Evolutionary conservation across 768 basidiomycete species (phyloP).

Genomic region (Tricholoma saponaceum): DNA sequence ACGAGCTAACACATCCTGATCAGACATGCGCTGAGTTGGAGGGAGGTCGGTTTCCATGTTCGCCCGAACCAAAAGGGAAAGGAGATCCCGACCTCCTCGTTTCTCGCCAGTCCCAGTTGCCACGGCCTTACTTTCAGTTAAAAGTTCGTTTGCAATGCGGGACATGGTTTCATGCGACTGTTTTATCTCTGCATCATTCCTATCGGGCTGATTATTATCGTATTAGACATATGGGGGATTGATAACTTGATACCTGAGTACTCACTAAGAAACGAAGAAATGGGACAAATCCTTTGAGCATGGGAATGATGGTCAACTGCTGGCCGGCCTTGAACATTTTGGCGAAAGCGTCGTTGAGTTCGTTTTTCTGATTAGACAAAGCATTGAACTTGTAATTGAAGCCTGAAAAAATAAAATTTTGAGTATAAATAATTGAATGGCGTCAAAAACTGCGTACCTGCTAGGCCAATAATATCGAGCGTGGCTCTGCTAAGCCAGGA

Average conservation of each 20-base stretch:
- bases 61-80: slow-evolving; percentile 41
- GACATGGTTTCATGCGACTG: slow-evolving; percentile 29
- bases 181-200: slow-evolving; percentile 10
- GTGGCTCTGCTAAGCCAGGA: slow-evolving; percentile 65
- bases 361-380: slow-evolving; percentile 28
- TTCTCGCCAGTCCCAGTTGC: slow-evolving; percentile 1
- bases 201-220: slow-evolving; percentile 8
- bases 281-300: slow-evolving; percentile 27
- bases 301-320: slow-evolving; percentile 21
- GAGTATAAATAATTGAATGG: slow-evolving; percentile 5
- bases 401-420: slow-evolving; percentile 13
- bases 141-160: slow-evolving; percentile 36
- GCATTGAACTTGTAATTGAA: slow-evolving; percentile 26
- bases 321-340: slow-evolving; percentile 37
- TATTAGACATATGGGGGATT: background rate
- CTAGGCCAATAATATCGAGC: slow-evolving; percentile 74
- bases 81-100: slow-evolving; percentile 36
- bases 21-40: slow-evolving; percentile 15
- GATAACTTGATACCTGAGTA: background rate
- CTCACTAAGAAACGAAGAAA: slow-evolving; percentile 28
- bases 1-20: slow-evolving; percentile 17
- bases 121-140: slow-evolving; percentile 35
- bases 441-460: slow-evolving; percentile 45
- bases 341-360: slow-evolving; percentile 43
- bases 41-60: slow-evolving; percentile 44